These are phyloP conservation scores for Chlorella sorokiniana DNA, from an alignment of 139 green algal genomes.

Conservation along the genomic window DNA sequence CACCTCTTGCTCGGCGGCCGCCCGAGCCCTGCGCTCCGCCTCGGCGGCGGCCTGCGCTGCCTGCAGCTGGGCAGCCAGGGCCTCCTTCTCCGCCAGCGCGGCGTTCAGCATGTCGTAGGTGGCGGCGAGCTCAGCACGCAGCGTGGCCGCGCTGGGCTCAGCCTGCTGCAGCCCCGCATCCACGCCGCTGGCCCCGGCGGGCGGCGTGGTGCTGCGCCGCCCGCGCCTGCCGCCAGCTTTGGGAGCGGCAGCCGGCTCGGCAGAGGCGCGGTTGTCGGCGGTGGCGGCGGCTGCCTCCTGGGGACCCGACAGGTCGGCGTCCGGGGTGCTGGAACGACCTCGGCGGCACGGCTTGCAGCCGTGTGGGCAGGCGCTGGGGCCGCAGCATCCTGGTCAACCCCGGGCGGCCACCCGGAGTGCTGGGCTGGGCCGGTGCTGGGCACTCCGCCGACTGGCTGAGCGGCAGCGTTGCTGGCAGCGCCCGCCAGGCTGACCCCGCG, in stretches of 20 bases:
- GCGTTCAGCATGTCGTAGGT: background rate
- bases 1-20: background rate
- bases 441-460: background rate
- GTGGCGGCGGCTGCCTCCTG: background rate
- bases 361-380: background rate
- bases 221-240: background rate
- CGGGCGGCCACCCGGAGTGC: background rate
- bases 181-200: background rate
- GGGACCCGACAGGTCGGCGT: no score
- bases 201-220: background rate
- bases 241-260: background rate
- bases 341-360: no score
- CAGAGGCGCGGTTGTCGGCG: background rate
- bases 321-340: no score
- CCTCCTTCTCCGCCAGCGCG: background rate
- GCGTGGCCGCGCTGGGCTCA: background rate
- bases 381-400: background rate
- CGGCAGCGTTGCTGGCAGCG: background rate
- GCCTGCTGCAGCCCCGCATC: background rate
- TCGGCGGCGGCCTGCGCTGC: background rate
- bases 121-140: background rate
- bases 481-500: background rate
- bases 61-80: background rate
- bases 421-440: background rate
- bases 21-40: background rate